Percentiles rank a stretch among this genome's conserved stretches.
phyloP scores from a whole-genome alignment of 176 grass and related monocot genomes.

The Panicum miliaceum region DNA sequence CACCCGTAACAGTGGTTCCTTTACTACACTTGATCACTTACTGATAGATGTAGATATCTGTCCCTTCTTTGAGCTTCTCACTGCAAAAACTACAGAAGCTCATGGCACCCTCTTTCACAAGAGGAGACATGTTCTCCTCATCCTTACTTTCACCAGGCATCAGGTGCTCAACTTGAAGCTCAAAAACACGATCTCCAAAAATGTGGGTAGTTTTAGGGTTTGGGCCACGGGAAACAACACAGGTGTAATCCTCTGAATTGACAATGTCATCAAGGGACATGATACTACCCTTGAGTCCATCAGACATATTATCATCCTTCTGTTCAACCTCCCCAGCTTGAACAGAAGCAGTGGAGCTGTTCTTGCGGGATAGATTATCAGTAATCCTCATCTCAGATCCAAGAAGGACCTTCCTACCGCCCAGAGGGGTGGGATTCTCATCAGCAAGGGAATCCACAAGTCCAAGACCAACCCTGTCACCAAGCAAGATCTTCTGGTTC shows the following conservation, averaged over 20 bases:
- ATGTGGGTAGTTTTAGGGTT: constrained; percentile 64
- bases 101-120: constrained; percentile 49
- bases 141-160: constrained; percentile 35
- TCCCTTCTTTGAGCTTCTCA: constrained; percentile 54
- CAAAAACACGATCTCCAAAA: constrained; percentile 63
- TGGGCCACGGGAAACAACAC: constrained; percentile 59
- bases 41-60: constrained; percentile 82
- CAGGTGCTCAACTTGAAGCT: constrained; percentile 49
- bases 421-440: constrained; percentile 45
- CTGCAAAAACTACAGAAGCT: constrained; percentile 66
- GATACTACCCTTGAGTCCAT: constrained; percentile 49
- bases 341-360: constrained; percentile 53
- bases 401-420: constrained; percentile 62
- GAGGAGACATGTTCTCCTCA: constrained; percentile 42
- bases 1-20: constrained; percentile 6
- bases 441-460: constrained; percentile 57
- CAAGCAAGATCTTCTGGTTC: constrained; percentile 59
- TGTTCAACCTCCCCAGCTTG: constrained; percentile 35
- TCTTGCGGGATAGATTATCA: constrained; percentile 52
- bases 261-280: constrained; percentile 68
- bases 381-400: constrained; percentile 64
- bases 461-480: constrained; percentile 67
- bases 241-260: constrained; percentile 70
- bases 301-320: constrained; percentile 56
- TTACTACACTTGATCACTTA: constrained; percentile 52